Evolutionary conservation across 2,329 filamentous ascomycete species (phyloP).

Genomic region (Hysterium pulicare): DNA sequence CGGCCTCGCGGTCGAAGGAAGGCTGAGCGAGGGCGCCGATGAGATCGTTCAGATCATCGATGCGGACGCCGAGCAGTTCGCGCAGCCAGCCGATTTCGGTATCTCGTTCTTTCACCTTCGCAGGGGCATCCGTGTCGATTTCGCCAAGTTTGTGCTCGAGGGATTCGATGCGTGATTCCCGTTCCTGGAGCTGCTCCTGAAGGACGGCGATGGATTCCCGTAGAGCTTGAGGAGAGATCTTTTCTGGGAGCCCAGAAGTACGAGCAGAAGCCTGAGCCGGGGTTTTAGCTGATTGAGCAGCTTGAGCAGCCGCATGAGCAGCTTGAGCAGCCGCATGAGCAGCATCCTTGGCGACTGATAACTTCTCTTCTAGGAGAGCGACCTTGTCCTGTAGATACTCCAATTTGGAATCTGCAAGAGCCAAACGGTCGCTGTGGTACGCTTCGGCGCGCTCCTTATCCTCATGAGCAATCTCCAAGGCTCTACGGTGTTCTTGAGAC

Average conservation of each 20-base stretch:
- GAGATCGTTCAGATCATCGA: conserved; percentile 89
- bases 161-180: conserved; percentile 83
- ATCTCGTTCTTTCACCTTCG: conserved; percentile 84
- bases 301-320: conserved; percentile 64
- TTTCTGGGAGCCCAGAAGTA: conserved; percentile 57
- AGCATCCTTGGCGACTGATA: conserved; percentile 85
- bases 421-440: conserved; percentile 76
- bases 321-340: conserved; percentile 79
- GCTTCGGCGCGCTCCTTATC: conserved; percentile 78
- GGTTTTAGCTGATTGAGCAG: conserved; percentile 49
- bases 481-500: conserved; percentile 55
- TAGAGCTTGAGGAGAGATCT: conserved; percentile 89
- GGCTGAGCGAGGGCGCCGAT: conserved; percentile 74
- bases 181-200: conserved; percentile 93
- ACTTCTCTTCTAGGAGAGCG: conserved; percentile 79
- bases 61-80: conserved; percentile 84
- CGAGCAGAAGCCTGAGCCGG: conserved; percentile 42
- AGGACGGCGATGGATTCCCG: conserved; percentile 94
- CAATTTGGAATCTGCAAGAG: conserved; percentile 77
- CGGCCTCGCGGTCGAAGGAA: conserved; percentile 70
- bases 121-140: conserved; percentile 71
- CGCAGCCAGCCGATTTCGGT: conserved; percentile 94
- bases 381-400: conserved; percentile 85
- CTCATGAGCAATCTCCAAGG: conserved; percentile 69
- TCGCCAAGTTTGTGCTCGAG: conserved; percentile 70